Evolutionary conservation across 352 stramenopile genomes (phyloP).

Genomic region (Peronospora belbahrii): DNA sequence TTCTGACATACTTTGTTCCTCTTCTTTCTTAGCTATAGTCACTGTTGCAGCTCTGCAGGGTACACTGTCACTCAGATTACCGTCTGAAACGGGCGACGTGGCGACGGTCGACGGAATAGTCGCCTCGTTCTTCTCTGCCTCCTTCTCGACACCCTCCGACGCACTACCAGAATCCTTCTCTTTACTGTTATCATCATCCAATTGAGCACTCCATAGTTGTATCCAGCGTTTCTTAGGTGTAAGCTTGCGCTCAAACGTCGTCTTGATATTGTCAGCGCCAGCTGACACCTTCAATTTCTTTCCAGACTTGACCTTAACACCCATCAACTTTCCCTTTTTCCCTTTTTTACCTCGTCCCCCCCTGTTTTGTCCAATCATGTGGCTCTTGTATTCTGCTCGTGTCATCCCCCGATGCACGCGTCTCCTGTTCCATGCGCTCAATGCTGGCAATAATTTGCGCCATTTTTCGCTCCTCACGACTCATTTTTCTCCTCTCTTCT

Average conservation of each 20-base stretch:
- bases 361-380: slow-evolving; percentile 17
- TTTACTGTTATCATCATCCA: slow-evolving; percentile 12
- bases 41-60: background rate
- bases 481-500: slow-evolving; percentile 41
- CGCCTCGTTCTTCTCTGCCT: background rate
- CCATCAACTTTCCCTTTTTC: slow-evolving; percentile 25
- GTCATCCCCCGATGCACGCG: slow-evolving; percentile 17
- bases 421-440: slow-evolving; percentile 67
- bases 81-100: slow-evolving; percentile 4
- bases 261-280: slow-evolving; percentile 7
- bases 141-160: slow-evolving; percentile 3
- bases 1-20: slow-evolving; percentile 3
- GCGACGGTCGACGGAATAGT: background rate
- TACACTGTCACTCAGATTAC: slow-evolving; percentile 2
- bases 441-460: slow-evolving; percentile 73
- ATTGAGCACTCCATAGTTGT: slow-evolving; percentile 54
- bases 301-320: slow-evolving; percentile 24
- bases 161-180: slow-evolving; percentile 14
- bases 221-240: slow-evolving; percentile 81
- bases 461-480: slow-evolving; percentile 71
- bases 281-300: slow-evolving; percentile 37
- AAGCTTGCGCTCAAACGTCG: slow-evolving; percentile 27
- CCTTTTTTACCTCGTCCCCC: slow-evolving; percentile 21
- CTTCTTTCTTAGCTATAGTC: background rate
- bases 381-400: slow-evolving; percentile 12